Percentiles rank a stretch among this genome's conserved stretches.
These are phyloP conservation scores for Periconia sp. DNA, from an alignment of 2,329 filamentous ascomycete species.

Conservation along the genomic window DNA sequence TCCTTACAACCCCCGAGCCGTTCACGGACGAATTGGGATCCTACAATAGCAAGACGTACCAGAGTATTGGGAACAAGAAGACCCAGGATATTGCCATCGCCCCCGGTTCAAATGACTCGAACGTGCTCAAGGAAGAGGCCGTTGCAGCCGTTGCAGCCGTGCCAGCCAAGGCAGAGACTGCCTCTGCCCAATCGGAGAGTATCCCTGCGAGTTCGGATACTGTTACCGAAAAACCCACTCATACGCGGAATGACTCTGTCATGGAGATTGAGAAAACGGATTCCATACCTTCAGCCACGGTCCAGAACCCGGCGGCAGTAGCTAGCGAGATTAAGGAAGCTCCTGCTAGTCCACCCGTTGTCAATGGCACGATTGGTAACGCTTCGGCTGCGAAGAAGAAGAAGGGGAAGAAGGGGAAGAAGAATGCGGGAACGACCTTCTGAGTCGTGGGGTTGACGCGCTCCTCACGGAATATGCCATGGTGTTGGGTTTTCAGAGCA, in stretches of 20 bases:
- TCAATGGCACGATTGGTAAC: neutral
- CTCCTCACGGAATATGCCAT: too few relatives aligned
- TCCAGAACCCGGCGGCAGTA: too few relatives aligned
- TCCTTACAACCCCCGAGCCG: constrained; percentile 5
- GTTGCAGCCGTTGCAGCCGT: too few relatives aligned
- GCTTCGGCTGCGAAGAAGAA: constrained; percentile 2
- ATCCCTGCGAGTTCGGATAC: neutral
- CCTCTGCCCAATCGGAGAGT: neutral
- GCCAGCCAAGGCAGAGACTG: neutral
- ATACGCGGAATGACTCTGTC: constrained; percentile 20
- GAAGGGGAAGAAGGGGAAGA: constrained; percentile 13
- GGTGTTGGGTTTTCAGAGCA: too few relatives aligned
- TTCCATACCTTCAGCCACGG: too few relatives aligned
- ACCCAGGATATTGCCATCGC: too few relatives aligned
- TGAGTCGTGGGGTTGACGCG: too few relatives aligned
- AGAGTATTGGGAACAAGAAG: neutral
- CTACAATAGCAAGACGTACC: constrained; percentile 14
- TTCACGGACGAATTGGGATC: constrained; percentile 15
- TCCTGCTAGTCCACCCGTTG: neutral
- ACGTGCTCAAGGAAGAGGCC: too few relatives aligned
- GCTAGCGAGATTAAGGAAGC: neutral
- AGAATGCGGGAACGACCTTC: constrained; percentile 2
- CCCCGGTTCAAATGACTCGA: too few relatives aligned
- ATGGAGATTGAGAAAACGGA: constrained; percentile 13
- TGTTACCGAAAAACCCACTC: neutral